Base-by-base conservation (phyloP, 2,329 filamentous ascomycete genomes). In the Grosmannia huntii region DNA sequence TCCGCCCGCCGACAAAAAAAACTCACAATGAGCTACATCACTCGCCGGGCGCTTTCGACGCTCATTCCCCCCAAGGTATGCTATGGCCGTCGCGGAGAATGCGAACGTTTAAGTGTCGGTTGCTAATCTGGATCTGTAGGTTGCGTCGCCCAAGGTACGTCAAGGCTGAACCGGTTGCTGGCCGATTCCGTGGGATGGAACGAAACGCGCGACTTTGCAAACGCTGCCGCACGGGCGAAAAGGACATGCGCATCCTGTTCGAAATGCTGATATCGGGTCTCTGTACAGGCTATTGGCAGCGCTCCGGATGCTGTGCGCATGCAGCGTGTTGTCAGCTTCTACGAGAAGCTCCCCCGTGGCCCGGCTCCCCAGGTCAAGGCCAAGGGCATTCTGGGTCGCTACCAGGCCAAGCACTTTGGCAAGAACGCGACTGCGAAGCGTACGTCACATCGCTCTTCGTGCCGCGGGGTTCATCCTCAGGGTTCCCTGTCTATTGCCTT, bases 1-100 rank as follows among this genome's bases (percentile, higher is more conserved):
- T 60, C 48, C 61, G 60, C 64, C 64, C 63, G 63, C 65, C 69
- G 53, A 36, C 69, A 57, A 38, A 53, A 60, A 56, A 59, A 59
- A 61, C n/a, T 4, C 81, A 89, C 78, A 76, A 96, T 96, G 91
- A 96, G 90, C 82, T 94, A 85, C 84, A 82, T 95, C 71, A 83
- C 85, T 71, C 89, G 88, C 77, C 86, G 91, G 78, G 88, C 84
- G 82, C 87, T 96, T 72, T 97, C 94, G 73, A 96, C 95, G 81
- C 87, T 99, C 76, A 96, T 99, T 70, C 95, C 95, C 68, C 94
- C 95, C 71, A 99, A 99, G 90, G 92, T 96, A 80, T 67, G 79
- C 67, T 62, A 62, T 64, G 60, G 49, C 28, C n/a, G 5, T 25
- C 12, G n/a, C 27, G 11, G 28, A 11, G 23, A 11, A 33, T 21